Evolutionary conservation across 805 yeast species (phyloP), one percentile per base, ranked within the genome.

Genomic region (Barnettozyma populi): DNA sequence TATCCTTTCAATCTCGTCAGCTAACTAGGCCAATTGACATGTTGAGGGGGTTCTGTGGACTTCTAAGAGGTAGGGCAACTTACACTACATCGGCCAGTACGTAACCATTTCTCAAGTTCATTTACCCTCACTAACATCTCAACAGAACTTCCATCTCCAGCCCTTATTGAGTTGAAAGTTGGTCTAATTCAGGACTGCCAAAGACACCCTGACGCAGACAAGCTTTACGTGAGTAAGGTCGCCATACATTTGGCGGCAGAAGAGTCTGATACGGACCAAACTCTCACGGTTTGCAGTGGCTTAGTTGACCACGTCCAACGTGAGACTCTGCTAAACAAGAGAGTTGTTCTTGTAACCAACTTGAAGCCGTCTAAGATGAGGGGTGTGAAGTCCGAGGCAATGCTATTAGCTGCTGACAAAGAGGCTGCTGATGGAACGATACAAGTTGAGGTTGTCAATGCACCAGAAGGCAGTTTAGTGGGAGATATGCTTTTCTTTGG

Each of bases 281-380:
- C 16, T 1, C 43, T 48, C 46, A 76, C 77, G 45, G 80, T 82
- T 1, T 79, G 85, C 52, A 78, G 84, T 44, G 88, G 88, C 0
- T 63, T 83, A 7, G 82, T 76, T 21, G 68, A 69, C 7, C 66
- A 59, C 46, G 57, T 80, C 2, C 67, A 78, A 0, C 52, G 53
- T 6, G 72, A 69, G 0, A 53, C 68, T 21, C 56, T 83, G 55
- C 50, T 65, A 4, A 57, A 65, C 25, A 62, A 67, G 5, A 56
- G 65, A 21, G 83, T 82, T 3, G 80, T 81, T 0, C 66, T 83
- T 2, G 68, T 81, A 19, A 71, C 75, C 6, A 83, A 83, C 55
- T 62, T 83, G 61, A 82, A 81, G 54, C 75, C 81, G 3, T 71
- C 80, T 10, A 80, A 80, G 57, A 75, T 83, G 76, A 66, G 87